Percentiles rank a stretch among this genome's conserved stretches.
Conservation (phyloP, 768 basidiomycete species). For the Boletus barrowsii region DNA sequence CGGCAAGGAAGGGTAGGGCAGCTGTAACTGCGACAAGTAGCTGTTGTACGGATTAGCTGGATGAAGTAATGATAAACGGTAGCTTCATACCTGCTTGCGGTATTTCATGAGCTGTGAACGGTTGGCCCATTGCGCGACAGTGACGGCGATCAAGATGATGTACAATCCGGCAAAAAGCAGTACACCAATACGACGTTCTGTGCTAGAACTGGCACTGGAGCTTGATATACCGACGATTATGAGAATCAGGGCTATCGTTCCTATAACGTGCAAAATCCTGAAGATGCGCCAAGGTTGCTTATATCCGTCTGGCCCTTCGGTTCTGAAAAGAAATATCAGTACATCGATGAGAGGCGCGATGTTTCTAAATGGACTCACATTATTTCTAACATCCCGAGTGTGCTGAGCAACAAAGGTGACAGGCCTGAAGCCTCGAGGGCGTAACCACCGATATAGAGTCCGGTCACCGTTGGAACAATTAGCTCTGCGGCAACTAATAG, state of each 20-base stretch:
- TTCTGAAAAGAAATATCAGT: slow-evolving; percentile 20
- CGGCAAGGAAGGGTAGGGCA: slow-evolving; percentile 60
- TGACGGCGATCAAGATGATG: slow-evolving; percentile 43
- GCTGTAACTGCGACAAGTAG: slow-evolving; percentile 51
- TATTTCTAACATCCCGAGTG: slow-evolving; percentile 35
- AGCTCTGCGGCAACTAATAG: slow-evolving; percentile 55
- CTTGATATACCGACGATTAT: slow-evolving; percentile 32
- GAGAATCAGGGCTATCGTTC: slow-evolving; percentile 29
- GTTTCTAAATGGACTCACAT: slow-evolving; percentile 27
- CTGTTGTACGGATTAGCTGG: slow-evolving; percentile 33
- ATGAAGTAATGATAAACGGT: neutral
- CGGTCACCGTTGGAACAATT: slow-evolving; percentile 35
- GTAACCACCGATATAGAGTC: slow-evolving; percentile 52
- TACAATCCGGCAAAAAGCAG: slow-evolving; percentile 36
- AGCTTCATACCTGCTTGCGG: slow-evolving; percentile 33
- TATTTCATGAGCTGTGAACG: slow-evolving; percentile 35
- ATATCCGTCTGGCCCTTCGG: slow-evolving; percentile 27
- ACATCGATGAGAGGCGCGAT: neutral
- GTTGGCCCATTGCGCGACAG: slow-evolving; percentile 51
- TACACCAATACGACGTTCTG: slow-evolving; percentile 33
- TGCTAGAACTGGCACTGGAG: slow-evolving; percentile 14
- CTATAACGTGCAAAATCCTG: slow-evolving; percentile 29
- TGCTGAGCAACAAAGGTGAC: slow-evolving; percentile 38
- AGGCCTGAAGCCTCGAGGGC: slow-evolving; percentile 39
- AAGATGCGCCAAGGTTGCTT: slow-evolving; percentile 10